A percentile compares a stretch with the other conserved stretches of the same genome.
Evolutionary conservation across 352 stramenopile genomes (phyloP).

Genomic region (Pythium periplocum): DNA sequence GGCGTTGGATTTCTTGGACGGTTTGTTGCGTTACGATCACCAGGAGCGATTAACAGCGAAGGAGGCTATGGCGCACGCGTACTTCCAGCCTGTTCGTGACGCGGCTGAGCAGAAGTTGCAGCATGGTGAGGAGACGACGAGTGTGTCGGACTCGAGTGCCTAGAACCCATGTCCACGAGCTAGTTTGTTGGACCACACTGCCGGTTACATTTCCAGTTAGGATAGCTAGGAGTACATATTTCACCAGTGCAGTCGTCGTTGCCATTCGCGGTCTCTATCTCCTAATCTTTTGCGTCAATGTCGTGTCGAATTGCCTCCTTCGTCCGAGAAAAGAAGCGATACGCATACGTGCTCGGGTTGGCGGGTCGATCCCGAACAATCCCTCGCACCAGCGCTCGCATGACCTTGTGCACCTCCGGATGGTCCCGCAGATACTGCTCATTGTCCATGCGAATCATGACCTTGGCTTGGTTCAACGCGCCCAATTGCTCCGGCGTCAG

Average conservation of each 20-base stretch:
- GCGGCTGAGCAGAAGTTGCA: slow-evolving; percentile 67
- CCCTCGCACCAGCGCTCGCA: slow-evolving; percentile 45
- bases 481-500: slow-evolving; percentile 55
- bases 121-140: slow-evolving; percentile 68
- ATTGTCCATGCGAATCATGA: slow-evolving; percentile 78
- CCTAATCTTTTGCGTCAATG: slow-evolving; percentile 42
- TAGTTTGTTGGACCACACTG: neutral
- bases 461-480: slow-evolving; percentile 68
- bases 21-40: slow-evolving; percentile 90
- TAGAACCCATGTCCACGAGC: slow-evolving; percentile 18
- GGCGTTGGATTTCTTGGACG: slow-evolving; percentile 94
- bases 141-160: slow-evolving; percentile 68
- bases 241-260: too few relatives aligned
- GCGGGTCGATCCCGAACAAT: slow-evolving; percentile 49
- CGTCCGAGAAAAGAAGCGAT: slow-evolving; percentile 49
- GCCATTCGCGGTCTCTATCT: neutral
- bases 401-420: slow-evolving; percentile 49
- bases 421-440: slow-evolving; percentile 71
- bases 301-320: slow-evolving; percentile 26
- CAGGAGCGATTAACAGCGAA: slow-evolving; percentile 97
- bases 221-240: slow-evolving; percentile 4
- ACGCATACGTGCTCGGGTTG: slow-evolving; percentile 47
- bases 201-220: slow-evolving; percentile 11
- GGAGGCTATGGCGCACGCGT: slow-evolving; percentile 97
- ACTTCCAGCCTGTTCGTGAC: slow-evolving; percentile 94